phyloP scores from a whole-genome alignment of 1,139 yeast genomes.

The Scheffersomyces quercinus region DNA sequence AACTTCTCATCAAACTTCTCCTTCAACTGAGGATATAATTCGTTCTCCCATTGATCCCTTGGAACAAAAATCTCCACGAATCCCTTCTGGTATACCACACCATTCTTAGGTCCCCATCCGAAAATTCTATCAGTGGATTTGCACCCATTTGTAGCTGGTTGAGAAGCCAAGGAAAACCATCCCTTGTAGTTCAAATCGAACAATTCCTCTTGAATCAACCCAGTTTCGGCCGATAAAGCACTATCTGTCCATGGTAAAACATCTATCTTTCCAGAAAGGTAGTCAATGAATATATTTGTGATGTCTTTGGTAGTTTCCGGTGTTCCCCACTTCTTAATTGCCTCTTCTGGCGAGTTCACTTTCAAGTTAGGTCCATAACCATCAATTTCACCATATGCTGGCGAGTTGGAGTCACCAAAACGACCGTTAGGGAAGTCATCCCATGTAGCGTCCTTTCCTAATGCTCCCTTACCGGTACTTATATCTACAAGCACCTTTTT shows the following conservation, averaged over 20 bases:
- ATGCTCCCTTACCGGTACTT: constrained; percentile 79
- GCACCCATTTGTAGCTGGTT: constrained; percentile 85
- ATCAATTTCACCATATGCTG: constrained; percentile 96
- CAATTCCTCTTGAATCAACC: constrained; percentile 87
- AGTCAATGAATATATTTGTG: constrained; percentile 66
- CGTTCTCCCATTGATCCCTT: constrained; percentile 59
- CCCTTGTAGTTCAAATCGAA: constrained; percentile 74
- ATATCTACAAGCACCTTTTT: constrained; percentile 68
- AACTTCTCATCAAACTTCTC: constrained; percentile 38
- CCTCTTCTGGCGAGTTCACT: constrained; percentile 63
- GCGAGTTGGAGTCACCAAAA: constrained; percentile 95
- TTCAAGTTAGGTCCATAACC: constrained; percentile 95
- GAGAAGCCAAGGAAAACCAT: constrained; percentile 89
- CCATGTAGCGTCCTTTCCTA: constrained; percentile 95
- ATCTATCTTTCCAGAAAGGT: constrained; percentile 72
- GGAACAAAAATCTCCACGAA: constrained; percentile 84
- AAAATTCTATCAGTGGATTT: constrained; percentile 79
- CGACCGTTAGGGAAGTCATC: constrained; percentile 98
- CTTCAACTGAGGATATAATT: constrained; percentile 54
- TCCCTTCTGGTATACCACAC: constrained; percentile 91
- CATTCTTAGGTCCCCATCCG: constrained; percentile 94
- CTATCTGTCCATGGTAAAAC: constrained; percentile 91
- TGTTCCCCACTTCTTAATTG: constrained; percentile 78
- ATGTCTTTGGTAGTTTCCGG: constrained; percentile 70
- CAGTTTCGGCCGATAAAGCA: constrained; percentile 85